These are phyloP conservation scores for Carallia pectinifolia DNA, from an alignment of 345 rosid genomes.

Conservation along the genomic window DNA sequence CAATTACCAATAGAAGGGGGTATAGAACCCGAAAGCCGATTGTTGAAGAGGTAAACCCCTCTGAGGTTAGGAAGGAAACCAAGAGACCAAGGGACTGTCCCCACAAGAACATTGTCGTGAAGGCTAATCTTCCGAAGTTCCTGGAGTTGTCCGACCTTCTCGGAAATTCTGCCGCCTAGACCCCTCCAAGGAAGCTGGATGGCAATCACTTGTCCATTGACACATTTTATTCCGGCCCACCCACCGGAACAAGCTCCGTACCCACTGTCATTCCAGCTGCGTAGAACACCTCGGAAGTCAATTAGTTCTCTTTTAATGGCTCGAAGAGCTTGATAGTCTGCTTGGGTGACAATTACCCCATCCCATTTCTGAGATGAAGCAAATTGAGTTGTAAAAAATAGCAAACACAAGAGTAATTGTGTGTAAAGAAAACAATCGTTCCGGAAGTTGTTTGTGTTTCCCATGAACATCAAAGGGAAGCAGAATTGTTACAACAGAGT, in stretches of 20 bases:
- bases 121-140: constrained; percentile 70
- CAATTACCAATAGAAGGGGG: constrained; percentile 30
- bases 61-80: constrained; percentile 72
- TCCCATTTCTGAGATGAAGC: constrained; percentile 58
- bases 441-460: constrained; percentile 13
- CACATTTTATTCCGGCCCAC: constrained; percentile 93
- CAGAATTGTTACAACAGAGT: constrained; percentile 1
- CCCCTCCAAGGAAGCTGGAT: constrained; percentile 93
- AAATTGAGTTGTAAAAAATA: constrained; percentile 16
- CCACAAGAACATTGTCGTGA: constrained; percentile 70
- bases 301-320: constrained; percentile 67
- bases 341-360: constrained; percentile 61
- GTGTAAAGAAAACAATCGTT: constrained; percentile 21
- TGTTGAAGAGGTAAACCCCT: constrained; percentile 89
- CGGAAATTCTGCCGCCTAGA: constrained; percentile 75
- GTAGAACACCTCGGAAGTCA: constrained; percentile 60
- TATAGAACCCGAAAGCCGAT: constrained; percentile 69
- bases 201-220: constrained; percentile 71
- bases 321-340: constrained; percentile 66
- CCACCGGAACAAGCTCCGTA: constrained; percentile 70
- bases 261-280: constrained; percentile 71
- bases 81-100: constrained; percentile 69
- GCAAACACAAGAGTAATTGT: constrained; percentile 33
- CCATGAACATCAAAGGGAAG: constrained; percentile 37
- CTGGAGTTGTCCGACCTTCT: constrained; percentile 78